These are phyloP conservation scores for Tolypocladium nubicola DNA, from an alignment of 2,329 filamentous ascomycete species.

Conservation along the genomic window DNA sequence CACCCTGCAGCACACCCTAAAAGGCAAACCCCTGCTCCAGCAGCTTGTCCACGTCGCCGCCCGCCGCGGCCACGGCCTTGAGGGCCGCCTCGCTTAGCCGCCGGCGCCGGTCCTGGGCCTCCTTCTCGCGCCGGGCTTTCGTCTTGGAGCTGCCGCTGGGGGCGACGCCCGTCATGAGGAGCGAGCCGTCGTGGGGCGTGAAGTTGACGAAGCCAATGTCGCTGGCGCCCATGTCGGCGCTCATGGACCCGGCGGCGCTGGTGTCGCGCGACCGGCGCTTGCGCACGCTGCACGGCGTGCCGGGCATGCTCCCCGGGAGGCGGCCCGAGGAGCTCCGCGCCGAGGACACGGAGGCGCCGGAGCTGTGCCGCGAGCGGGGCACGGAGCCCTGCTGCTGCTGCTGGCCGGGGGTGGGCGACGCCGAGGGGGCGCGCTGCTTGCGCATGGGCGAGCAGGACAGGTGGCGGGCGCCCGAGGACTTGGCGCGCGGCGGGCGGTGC, in stretches of 20 bases:
- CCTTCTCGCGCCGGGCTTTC: conserved; percentile 82
- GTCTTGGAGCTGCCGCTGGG: conserved; percentile 89
- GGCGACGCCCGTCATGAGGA: conserved; percentile 82
- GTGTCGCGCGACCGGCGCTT: conserved; percentile 27
- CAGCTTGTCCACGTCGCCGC: conserved; percentile 51
- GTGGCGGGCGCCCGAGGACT: conserved; percentile 43
- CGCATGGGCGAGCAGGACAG: conserved; percentile 28
- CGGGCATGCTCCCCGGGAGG: conserved; percentile 21
- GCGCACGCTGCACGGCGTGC: conserved; percentile 27
- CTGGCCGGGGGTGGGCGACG: conserved; percentile 27
- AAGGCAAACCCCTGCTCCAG: conserved; percentile 39
- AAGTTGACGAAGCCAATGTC: conserved; percentile 74
- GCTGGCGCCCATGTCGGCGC: conserved; percentile 9
- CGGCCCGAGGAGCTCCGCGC: conserved; percentile 24
- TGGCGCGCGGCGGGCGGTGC: conserved; percentile 37
- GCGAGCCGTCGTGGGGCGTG: conserved; percentile 66
- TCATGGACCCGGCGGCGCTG: conserved; percentile 8
- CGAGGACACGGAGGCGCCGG: conserved; percentile 24
- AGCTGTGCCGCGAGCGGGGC: conserved; percentile 26
- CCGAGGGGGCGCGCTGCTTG: conserved; percentile 29
- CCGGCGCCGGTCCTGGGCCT: conserved; percentile 67
- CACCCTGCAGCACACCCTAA: conserved; percentile 9
- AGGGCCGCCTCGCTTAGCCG: conserved; percentile 58
- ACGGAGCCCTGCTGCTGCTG: conserved; percentile 5
- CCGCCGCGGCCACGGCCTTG: conserved; percentile 58